Evolutionary conservation across 768 basidiomycete species (phyloP).

Genomic region (Naganishia antarctica): DNA sequence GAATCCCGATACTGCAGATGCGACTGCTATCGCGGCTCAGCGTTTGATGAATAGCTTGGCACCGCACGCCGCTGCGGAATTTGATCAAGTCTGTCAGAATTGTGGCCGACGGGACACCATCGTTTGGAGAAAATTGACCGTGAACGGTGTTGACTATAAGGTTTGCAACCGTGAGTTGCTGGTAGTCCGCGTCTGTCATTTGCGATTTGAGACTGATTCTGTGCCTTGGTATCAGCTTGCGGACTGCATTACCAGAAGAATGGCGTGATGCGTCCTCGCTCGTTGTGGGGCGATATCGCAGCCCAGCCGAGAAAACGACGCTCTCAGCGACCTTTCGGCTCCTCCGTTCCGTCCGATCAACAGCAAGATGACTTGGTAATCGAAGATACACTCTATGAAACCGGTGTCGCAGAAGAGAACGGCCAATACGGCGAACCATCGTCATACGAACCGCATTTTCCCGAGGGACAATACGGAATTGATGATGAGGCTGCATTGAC

Average conservation of each 20-base stretch:
- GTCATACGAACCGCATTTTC: conserved; percentile 2
- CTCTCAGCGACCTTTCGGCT: background rate
- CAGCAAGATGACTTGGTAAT: conserved; percentile 5
- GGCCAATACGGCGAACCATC: background rate
- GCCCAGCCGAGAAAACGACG: conserved; percentile 24
- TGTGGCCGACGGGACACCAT: conserved; percentile 22
- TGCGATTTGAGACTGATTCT: too few relatives aligned
- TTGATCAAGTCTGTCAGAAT: conserved; percentile 23
- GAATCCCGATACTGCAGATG: conserved; percentile 9
- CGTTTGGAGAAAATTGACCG: conserved; percentile 26
- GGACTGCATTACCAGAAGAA: conserved; percentile 28
- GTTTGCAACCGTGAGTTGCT: conserved; percentile 28
- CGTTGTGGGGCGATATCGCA: conserved; percentile 24
- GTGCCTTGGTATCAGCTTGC: too few relatives aligned
- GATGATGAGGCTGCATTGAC: background rate
- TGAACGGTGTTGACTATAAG: conserved; percentile 22
- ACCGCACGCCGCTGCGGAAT: conserved; percentile 3
- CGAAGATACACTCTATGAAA: conserved; percentile 1
- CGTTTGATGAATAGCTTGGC: conserved; percentile 13
- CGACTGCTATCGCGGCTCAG: background rate
- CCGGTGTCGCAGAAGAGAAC: background rate
- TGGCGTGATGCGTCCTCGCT: conserved; percentile 28
- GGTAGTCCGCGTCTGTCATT: too few relatives aligned
- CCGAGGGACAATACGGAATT: background rate
- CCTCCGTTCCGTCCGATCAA: background rate